Evolutionary conservation across 129 eudicot species (phyloP).

Genomic region (Pittosporum tobira): DNA sequence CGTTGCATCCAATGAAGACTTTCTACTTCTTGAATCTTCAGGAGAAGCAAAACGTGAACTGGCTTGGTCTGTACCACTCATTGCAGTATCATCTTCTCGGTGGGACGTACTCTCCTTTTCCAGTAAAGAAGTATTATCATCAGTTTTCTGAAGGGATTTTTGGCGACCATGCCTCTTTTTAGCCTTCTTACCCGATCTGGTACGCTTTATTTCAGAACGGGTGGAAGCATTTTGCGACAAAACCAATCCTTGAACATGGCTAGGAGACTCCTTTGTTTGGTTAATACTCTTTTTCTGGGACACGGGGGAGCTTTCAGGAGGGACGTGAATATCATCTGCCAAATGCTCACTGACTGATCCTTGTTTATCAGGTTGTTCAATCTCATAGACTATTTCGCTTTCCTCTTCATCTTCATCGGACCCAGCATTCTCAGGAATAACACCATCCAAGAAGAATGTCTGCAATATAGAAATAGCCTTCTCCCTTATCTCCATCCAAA

Average conservation of each 20-base stretch:
- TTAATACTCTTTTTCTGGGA: conserved; percentile 22
- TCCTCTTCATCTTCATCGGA: conserved; percentile 90
- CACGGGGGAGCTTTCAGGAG: conserved; percentile 40
- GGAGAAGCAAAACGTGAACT: conserved; percentile 84
- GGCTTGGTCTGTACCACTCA: conserved; percentile 91
- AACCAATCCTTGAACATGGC: conserved; percentile 52
- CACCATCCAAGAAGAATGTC: conserved; percentile 58
- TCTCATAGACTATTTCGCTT: conserved; percentile 38
- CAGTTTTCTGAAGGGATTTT: conserved; percentile 57
- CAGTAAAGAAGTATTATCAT: conserved; percentile 37
- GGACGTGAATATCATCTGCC: conserved; percentile 35
- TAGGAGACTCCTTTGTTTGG: conserved; percentile 45
- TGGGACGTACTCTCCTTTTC: conserved; percentile 53
- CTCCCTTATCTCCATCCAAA: conserved; percentile 97
- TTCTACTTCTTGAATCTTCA: conserved; percentile 67
- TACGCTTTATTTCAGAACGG: conserved; percentile 69
- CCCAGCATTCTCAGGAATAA: conserved; percentile 53
- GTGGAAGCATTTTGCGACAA: conserved; percentile 43
- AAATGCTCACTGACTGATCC: conserved; percentile 34
- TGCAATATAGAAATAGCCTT: conserved; percentile 75
- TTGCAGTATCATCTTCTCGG: conserved; percentile 74
- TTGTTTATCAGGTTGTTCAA: conserved; percentile 31
- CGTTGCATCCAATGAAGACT: conserved; percentile 44
- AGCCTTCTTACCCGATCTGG: conserved; percentile 90
- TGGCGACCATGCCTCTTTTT: conserved; percentile 85